Evolutionary conservation across 148 eudicot genomes (phyloP), one percentile per base, ranked within the genome.

Genomic region (Cornus suecica): DNA sequence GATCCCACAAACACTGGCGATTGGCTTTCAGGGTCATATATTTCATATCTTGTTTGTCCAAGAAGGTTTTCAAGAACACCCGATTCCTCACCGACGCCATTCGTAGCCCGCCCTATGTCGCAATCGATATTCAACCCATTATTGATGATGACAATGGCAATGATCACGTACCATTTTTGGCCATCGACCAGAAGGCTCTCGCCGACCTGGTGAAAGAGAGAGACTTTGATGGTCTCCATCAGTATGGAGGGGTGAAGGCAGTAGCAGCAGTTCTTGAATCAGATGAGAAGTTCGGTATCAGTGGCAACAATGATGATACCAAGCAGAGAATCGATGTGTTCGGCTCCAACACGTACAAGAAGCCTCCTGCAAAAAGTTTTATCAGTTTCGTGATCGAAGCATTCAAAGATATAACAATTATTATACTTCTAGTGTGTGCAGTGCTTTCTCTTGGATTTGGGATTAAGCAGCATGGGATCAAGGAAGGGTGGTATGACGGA

Each of bases 401-500:
- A 2, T 34, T 32, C 16, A 67, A 34, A n/a, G 70, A 67, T 23
- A 18, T 27, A 23, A 67, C 27, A 20, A 67, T 67, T 20, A 22
- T 67, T 15, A 34, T 67, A 20, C 70, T 67, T 26, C 22, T 67
- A 26, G 48, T n/a, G 1, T 67, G 70, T 34, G 70, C 70, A 8
- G 25, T 22, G 2, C n/a, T n/a, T n/a, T n/a, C n/a, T n/a, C n/a
- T n/a, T n/a, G n/a, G n/a, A n/a, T n/a, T n/a, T n/a, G 69, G 45
- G 5, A 66, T 66, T 20, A 34, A 31, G 5, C 25, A 67, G 70
- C 70, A 79, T 66, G 87, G 85, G 37, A 78, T 58, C 14, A 84
- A 79, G 52, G 83, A 86, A 64, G 89, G 89, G 41, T 86, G 89
- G 89, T 86, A 86, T 61, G 87, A 86, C 65, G 87, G 89, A 11